These are phyloP conservation scores for Petasospora rhodanensis DNA, from an alignment of 1,139 yeast species.

Conservation along the genomic window DNA sequence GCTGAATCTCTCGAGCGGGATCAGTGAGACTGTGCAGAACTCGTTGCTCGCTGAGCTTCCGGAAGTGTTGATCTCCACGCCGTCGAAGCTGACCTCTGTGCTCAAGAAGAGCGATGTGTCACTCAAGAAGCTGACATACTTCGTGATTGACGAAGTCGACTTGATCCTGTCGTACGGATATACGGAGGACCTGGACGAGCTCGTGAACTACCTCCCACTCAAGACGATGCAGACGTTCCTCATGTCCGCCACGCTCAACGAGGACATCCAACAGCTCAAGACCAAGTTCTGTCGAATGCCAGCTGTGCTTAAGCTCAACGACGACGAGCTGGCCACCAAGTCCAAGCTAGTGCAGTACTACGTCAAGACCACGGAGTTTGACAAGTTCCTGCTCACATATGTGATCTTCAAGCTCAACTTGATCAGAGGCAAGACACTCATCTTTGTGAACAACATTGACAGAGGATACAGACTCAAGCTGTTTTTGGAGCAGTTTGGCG, in stretches of 20 bases:
- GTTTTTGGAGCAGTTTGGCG: slow-evolving; percentile 92
- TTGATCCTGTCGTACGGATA: slow-evolving; percentile 87
- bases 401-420: slow-evolving; percentile 86
- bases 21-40: slow-evolving; percentile 67
- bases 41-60: slow-evolving; percentile 73
- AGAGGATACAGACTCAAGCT: slow-evolving; percentile 91
- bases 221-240: slow-evolving; percentile 82
- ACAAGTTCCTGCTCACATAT: slow-evolving; percentile 84
- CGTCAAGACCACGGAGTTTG: slow-evolving; percentile 83
- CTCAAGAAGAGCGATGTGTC: slow-evolving; percentile 46
- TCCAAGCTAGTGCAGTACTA: slow-evolving; percentile 77
- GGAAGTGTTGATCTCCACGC: slow-evolving; percentile 82
- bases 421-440: slow-evolving; percentile 85
- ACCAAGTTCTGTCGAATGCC: slow-evolving; percentile 78
- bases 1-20: slow-evolving; percentile 71
- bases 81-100: slow-evolving; percentile 66
- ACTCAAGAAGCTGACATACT: slow-evolving; percentile 52
- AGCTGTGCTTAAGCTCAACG: slow-evolving; percentile 74
- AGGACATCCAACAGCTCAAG: slow-evolving; percentile 77
- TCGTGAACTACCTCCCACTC: slow-evolving; percentile 61
- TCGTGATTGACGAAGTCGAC: slow-evolving; percentile 96
- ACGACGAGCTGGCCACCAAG: slow-evolving; percentile 50
- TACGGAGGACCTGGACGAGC: slow-evolving; percentile 70
- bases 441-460: slow-evolving; percentile 91
- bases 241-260: slow-evolving; percentile 95